Percentiles rank a stretch among this genome's conserved stretches.
phyloP scores from a whole-genome alignment of 768 basidiomycete genomes.

The Rhodotorula kratochvilovae region DNA sequence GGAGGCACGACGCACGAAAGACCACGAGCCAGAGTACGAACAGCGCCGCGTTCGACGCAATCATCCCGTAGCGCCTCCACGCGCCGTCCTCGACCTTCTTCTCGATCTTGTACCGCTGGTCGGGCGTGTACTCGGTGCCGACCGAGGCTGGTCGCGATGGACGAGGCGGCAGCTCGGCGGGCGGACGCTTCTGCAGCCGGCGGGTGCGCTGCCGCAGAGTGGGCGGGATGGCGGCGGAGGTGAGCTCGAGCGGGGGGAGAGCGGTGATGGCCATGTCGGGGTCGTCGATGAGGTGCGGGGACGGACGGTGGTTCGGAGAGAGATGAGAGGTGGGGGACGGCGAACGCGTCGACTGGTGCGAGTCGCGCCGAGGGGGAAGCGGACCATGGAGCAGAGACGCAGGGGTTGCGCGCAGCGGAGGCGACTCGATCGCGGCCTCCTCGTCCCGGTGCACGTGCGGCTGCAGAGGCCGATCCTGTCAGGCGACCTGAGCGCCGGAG shows the following conservation, averaged over 20 bases:
- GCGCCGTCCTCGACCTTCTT: neutral
- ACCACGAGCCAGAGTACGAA: constrained; percentile 3
- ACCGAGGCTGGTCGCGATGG: neutral
- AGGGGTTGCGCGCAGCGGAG: neutral
- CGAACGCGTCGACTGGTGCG: neutral
- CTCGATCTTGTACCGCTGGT: constrained; percentile 2
- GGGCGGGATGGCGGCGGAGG: neutral
- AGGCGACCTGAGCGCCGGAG: no score
- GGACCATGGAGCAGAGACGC: neutral
- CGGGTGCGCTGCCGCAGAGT: neutral
- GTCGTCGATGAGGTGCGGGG: neutral
- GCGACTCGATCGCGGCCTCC: neutral
- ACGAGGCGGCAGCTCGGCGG: neutral
- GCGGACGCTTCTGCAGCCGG: neutral
- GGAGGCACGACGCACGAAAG: constrained; percentile 4
- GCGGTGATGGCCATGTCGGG: neutral
- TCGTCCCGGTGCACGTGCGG: neutral
- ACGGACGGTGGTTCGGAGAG: neutral
- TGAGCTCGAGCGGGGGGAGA: neutral
- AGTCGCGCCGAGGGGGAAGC: neutral
- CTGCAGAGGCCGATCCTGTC: no score
- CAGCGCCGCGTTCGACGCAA: neutral
- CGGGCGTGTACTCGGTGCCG: neutral
- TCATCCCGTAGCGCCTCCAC: constrained; percentile 12
- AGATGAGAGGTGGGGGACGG: no score